phyloP scores from a whole-genome alignment of 1,139 yeast genomes.

The Scheffersomyces segobiensis region DNA sequence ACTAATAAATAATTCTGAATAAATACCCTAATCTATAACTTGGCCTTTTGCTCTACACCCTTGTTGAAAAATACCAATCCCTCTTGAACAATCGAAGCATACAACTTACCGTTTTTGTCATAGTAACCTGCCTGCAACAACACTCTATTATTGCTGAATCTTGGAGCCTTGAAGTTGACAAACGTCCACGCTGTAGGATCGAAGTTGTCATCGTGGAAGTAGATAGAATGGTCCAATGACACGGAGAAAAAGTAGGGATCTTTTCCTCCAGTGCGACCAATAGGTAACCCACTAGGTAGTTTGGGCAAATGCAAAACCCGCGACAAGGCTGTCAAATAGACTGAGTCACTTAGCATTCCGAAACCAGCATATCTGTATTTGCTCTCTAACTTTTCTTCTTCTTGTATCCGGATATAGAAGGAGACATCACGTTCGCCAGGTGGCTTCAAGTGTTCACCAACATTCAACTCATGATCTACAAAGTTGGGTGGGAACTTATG shows the following conservation, averaged over 20 bases:
- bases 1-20: background rate
- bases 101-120: slow-evolving; percentile 32
- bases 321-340: slow-evolving; percentile 32
- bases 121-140: slow-evolving; percentile 37
- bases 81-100: slow-evolving; percentile 46
- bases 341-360: slow-evolving; percentile 36
- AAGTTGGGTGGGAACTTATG: slow-evolving; percentile 32
- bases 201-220: slow-evolving; percentile 44
- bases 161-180: slow-evolving; percentile 34
- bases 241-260: slow-evolving; percentile 36
- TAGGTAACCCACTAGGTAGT: slow-evolving; percentile 9
- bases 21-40: slow-evolving; percentile 19
- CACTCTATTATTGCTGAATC: slow-evolving; percentile 41
- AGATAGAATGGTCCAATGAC: slow-evolving; percentile 44
- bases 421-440: slow-evolving; percentile 35
- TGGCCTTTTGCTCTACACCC: slow-evolving; percentile 30
- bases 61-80: slow-evolving; percentile 38
- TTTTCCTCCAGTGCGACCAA: slow-evolving; percentile 16
- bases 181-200: slow-evolving; percentile 44
- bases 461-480: slow-evolving; percentile 16
- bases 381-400: slow-evolving; percentile 13
- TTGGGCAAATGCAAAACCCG: slow-evolving; percentile 25
- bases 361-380: slow-evolving; percentile 26
- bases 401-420: slow-evolving; percentile 33
- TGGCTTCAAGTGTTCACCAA: slow-evolving; percentile 17